A percentile compares a stretch with the other conserved stretches of the same genome.
Evolutionary conservation across 73 alveolate genomes (phyloP).

Genomic region (Paramecium pentaurelia): DNA sequence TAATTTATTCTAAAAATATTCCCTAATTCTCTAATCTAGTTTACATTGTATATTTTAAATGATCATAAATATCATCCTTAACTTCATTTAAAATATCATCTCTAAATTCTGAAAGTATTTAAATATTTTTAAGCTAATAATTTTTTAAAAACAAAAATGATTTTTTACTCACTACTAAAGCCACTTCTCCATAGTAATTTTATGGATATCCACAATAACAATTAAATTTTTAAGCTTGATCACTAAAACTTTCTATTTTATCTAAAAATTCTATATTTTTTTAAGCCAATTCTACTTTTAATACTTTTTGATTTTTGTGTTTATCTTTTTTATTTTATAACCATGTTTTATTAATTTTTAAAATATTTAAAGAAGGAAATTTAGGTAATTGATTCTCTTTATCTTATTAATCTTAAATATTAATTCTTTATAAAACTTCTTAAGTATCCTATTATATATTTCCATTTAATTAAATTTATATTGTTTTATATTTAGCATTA

Average conservation of each 20-base stretch:
- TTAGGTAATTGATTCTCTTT: background rate
- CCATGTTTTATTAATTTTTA: background rate
- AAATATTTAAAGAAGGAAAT: background rate
- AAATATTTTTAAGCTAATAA: background rate
- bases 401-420: background rate
- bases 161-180: background rate
- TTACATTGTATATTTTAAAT: background rate
- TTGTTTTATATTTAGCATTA: background rate
- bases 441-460: background rate
- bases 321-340: background rate
- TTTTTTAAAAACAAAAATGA: background rate
- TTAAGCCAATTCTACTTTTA: background rate
- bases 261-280: background rate
- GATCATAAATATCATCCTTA: background rate
- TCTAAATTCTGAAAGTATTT: background rate
- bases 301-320: background rate
- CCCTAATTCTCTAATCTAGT: background rate
- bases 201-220: constrained; percentile 43
- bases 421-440: background rate
- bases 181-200: constrained; percentile 16
- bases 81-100: background rate
- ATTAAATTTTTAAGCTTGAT: background rate
- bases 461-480: background rate
- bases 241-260: background rate
- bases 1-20: background rate